Evolutionary conservation across 78 protist species (phyloP).

Genomic region (Dictyostelium capitatum): DNA sequence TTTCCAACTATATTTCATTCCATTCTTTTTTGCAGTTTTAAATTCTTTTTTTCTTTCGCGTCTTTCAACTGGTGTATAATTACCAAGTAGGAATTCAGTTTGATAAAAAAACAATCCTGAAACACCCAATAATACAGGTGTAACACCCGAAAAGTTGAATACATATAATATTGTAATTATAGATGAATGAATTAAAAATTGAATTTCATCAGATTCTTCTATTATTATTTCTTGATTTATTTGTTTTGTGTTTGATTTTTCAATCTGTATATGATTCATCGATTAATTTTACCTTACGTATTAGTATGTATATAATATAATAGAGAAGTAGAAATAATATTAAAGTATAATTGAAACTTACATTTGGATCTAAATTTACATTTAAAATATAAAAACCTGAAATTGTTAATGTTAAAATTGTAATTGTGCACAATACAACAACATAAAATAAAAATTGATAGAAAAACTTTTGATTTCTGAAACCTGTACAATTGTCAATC

Average conservation of each 20-base stretch:
- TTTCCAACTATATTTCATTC: conserved; percentile 48
- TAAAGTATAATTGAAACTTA: too few species aligned
- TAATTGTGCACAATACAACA: not conserved
- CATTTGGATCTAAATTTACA: not conserved
- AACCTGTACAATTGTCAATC: conserved; percentile 73
- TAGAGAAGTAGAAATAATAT: too few species aligned
- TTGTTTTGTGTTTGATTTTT: too few species aligned
- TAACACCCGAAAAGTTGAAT: conserved; percentile 20
- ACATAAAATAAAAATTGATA: conserved; percentile 33
- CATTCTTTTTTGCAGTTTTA: conserved; percentile 41
- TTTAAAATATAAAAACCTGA: conserved; percentile 30
- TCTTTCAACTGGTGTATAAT: conserved; percentile 44
- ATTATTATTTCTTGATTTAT: too few species aligned
- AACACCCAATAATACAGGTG: conserved; percentile 54
- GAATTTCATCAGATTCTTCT: not conserved
- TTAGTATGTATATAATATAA: too few species aligned
- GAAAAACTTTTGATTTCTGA: conserved; percentile 48
- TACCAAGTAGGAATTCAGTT: conserved; percentile 15
- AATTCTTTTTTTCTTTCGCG: conserved; percentile 23
- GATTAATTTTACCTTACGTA: too few species aligned
- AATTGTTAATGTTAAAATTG: not conserved
- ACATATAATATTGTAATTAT: conserved; percentile 39
- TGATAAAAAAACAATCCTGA: conserved; percentile 59
- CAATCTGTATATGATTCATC: too few species aligned
- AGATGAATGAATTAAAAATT: not conserved